These are phyloP conservation scores for Metrosideros polymorpha DNA, from an alignment of 441 rosid genomes.

Conservation along the genomic window DNA sequence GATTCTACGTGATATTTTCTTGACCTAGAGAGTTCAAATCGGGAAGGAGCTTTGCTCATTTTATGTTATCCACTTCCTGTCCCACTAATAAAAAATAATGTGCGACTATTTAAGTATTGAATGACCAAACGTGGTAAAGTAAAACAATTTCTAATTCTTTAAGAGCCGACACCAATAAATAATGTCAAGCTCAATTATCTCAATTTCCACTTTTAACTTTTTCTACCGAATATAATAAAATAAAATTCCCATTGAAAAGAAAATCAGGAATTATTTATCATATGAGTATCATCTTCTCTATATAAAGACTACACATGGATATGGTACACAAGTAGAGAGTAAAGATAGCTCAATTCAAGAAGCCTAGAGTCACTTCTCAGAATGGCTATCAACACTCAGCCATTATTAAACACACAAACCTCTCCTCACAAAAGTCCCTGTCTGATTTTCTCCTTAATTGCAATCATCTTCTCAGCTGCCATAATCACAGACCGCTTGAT, in stretches of 20 bases:
- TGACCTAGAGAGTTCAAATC: not conserved
- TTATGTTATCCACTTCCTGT: not conserved
- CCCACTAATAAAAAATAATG: not conserved
- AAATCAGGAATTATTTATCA: not conserved
- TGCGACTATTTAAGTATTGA: not conserved
- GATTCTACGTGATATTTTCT: not conserved
- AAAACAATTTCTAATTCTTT: not conserved
- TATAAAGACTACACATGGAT: not conserved
- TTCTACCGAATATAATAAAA: not conserved
- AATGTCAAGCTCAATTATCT: not conserved
- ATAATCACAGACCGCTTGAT: slow-evolving; percentile 13
- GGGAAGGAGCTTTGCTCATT: not conserved
- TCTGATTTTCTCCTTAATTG: slow-evolving; percentile 27
- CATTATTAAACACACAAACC: slow-evolving; percentile 26
- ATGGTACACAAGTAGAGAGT: not conserved
- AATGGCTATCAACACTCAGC: slow-evolving; percentile 32
- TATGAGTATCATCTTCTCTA: not conserved
- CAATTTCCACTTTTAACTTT: not conserved
- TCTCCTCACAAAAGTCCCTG: slow-evolving; percentile 17
- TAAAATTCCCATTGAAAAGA: not conserved
- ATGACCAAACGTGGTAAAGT: not conserved
- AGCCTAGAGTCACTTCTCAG: not conserved
- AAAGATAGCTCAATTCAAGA: not conserved
- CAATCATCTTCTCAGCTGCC: slow-evolving; percentile 25
- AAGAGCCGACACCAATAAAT: not conserved